Evolutionary conservation across 2,329 filamentous ascomycete species (phyloP), one percentile per base, ranked within the genome.

Genomic region (Pseudogymnoascus verrucosus): DNA sequence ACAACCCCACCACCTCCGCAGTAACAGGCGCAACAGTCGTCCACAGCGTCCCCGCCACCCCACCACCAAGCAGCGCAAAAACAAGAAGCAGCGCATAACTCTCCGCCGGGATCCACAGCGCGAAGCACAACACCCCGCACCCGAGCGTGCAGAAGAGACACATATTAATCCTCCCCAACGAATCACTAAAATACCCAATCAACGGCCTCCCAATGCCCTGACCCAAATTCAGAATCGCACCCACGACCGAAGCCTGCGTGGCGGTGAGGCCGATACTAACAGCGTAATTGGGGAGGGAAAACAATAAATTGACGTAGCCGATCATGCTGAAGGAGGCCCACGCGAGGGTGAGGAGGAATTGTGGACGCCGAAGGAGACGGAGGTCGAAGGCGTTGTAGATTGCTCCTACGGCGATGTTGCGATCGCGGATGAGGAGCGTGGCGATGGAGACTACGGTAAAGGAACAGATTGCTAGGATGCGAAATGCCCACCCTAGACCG

Each of bases 1-100:
- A 81, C 6, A 92, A 72, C 0, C 89, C 89, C 21, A 91, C 83
- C 1, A 92, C 83, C 72, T 92, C 89, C 2, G 87, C 87, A 1
- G 82, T 83, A 3, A 92, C 84, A 0, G 89, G 89, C 0, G 79
- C 85, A 36, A 88, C 82, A 1, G 86, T 85, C 1, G 83, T 80
- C 78, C 79, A 82, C 64, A 79, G 80, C 0, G 77, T 74, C 0
- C 80, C 80, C 34, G 79, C 69, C 5, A 78, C 76, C 3, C 74
- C 74, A 2, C 80, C 80, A 54, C 72, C 70, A 0, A 78, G 44
- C 4, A 81, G 64, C 0, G 75, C 74, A 62, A 80, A 80, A 62
- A 80, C 73, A 0, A 78, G 65, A 1, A 77, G 68, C 3, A 78
- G 65, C 0, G 73, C 79, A 64, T 75, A 82, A 4, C 69, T 72